These are phyloP conservation scores for Amborella trichopoda DNA, from an alignment of 164 flowering plant species.

Conservation along the genomic window DNA sequence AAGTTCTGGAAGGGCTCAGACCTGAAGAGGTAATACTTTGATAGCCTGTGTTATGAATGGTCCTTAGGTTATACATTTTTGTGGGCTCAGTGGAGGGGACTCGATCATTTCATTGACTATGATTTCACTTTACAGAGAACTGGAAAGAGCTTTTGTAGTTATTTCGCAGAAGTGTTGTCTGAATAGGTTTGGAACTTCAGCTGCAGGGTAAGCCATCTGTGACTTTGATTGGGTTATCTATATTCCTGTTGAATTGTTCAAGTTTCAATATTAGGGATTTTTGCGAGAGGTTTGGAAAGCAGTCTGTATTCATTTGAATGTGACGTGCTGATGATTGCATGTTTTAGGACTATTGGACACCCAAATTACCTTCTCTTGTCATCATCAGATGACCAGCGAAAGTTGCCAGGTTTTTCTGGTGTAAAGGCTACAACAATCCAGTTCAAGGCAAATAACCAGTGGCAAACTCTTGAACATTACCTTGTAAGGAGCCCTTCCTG, in stretches of 20 bases:
- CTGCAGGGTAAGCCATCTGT: slow-evolving; percentile 34
- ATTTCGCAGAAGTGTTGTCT: slow-evolving; percentile 75
- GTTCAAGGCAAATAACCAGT: slow-evolving; percentile 28
- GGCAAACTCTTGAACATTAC: slow-evolving; percentile 78
- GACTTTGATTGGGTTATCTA: too few relatives aligned
- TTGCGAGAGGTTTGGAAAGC: too few relatives aligned
- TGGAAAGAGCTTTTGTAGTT: slow-evolving; percentile 61
- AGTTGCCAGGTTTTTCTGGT: slow-evolving; percentile 24
- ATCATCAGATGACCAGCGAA: slow-evolving; percentile 36
- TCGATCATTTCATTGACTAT: neutral
- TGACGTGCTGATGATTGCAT: too few relatives aligned
- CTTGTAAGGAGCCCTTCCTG: slow-evolving; percentile 69
- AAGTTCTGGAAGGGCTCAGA: slow-evolving; percentile 73
- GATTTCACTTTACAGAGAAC: slow-evolving; percentile 37
- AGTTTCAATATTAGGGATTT: too few relatives aligned
- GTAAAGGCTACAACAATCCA: slow-evolving; percentile 20
- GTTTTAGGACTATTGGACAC: slow-evolving; percentile 34
- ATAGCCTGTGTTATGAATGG: neutral
- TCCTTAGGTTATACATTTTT: neutral
- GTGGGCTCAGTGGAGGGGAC: too few relatives aligned
- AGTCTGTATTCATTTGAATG: too few relatives aligned
- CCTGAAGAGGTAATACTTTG: slow-evolving; percentile 41
- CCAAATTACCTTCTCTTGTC: slow-evolving; percentile 38
- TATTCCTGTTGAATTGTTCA: too few relatives aligned
- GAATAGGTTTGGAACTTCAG: slow-evolving; percentile 20